Conservation (phyloP, 371 early-diverging fungal genomes). For the Mucor piriformis region DNA sequence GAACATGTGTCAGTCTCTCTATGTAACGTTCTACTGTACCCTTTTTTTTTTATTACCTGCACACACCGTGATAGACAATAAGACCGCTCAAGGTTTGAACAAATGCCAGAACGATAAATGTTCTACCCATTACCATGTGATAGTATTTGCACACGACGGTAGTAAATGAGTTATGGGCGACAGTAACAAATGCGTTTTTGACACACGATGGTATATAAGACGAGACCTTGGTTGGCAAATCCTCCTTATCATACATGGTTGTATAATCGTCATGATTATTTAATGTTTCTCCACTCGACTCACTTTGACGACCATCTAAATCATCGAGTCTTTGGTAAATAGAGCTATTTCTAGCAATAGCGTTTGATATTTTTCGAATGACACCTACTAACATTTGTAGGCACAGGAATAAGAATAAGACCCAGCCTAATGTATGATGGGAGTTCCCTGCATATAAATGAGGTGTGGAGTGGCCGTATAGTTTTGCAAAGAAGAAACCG, state of each 20-base stretch:
- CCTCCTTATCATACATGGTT: constrained; percentile 1
- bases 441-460: constrained; percentile 49
- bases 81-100: constrained; percentile 50
- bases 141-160: constrained; percentile 42
- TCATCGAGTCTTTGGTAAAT: constrained; percentile 30
- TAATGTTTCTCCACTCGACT: constrained; percentile 39
- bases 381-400: constrained; percentile 49
- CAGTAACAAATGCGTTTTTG: constrained; percentile 36
- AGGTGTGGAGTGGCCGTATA: constrained; percentile 52
- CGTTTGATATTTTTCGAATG: constrained; percentile 51
- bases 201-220: constrained; percentile 28
- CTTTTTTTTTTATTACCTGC: constrained; percentile 34
- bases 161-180: constrained; percentile 50
- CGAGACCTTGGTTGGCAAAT: constrained; percentile 15
- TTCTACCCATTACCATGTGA: constrained; percentile 44
- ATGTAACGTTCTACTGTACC: not conserved
- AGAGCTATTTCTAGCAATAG: constrained; percentile 27
- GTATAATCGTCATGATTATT: constrained; percentile 29
- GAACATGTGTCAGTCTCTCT: too few relatives aligned
- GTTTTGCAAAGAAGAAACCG: constrained; percentile 51
- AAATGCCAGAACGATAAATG: constrained; percentile 47
- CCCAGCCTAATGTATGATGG: constrained; percentile 53
- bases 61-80: constrained; percentile 54
- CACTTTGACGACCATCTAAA: constrained; percentile 24
- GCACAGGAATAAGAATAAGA: constrained; percentile 39